Conservation (phyloP, 169 alveolate genomes). For the Plasmodium cynomolgi region DNA sequence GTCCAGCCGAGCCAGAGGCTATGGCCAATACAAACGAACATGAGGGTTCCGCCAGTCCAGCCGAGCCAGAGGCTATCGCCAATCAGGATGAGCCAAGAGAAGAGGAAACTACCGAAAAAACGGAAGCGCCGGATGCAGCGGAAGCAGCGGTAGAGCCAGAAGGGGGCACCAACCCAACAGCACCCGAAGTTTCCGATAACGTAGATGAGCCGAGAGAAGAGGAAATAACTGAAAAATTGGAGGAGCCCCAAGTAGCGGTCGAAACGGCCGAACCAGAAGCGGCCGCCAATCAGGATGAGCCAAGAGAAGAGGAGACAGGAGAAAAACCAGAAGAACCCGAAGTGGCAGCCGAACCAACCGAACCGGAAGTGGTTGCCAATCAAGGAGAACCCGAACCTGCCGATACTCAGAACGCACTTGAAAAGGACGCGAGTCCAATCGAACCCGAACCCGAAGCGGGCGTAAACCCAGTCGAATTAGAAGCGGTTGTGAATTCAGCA, state of each 20-base stretch:
- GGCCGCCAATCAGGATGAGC: background rate
- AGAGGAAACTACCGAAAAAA: background rate
- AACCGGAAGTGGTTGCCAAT: background rate
- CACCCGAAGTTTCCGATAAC: background rate
- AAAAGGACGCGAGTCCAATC: background rate
- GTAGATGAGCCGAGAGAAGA: background rate
- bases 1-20: background rate
- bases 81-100: background rate
- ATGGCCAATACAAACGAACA: background rate
- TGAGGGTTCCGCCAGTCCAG: background rate
- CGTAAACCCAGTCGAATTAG: too few species aligned
- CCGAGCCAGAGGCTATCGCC: background rate
- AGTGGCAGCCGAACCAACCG: constrained; percentile 52
- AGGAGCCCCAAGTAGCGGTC: constrained; percentile 9
- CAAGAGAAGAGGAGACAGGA: background rate
- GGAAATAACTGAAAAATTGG: background rate
- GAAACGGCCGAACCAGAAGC: background rate
- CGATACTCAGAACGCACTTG: background rate
- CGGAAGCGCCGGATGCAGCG: too few species aligned
- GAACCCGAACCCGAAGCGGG: background rate
- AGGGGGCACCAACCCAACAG: background rate
- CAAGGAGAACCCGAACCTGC: background rate
- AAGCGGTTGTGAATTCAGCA: too few species aligned
- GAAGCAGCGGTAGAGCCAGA: background rate
- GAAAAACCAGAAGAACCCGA: constrained; percentile 69